phyloP scores from a whole-genome alignment of 495 filamentous ascomycete genomes.

The Lasiosphaeria miniovina region DNA sequence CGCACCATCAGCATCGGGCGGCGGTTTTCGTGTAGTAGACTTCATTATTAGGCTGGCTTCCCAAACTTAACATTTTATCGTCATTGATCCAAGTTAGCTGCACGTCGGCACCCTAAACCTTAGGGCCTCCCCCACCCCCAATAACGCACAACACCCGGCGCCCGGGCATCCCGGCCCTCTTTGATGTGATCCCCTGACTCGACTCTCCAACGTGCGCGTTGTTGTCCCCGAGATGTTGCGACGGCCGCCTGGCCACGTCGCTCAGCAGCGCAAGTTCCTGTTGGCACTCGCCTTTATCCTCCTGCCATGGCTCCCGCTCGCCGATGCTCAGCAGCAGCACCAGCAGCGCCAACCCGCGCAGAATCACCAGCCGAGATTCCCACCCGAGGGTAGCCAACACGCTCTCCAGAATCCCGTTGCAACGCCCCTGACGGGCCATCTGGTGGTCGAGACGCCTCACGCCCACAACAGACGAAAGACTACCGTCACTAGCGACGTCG shows the following conservation, averaged over 20 bases:
- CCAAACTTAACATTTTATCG: too few relatives aligned
- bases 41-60: too few relatives aligned
- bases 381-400: conserved; percentile 32
- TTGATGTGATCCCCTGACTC: conserved; percentile 28
- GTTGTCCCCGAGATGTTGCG: conserved; percentile 51
- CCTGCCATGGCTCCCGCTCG: conserved; percentile 49
- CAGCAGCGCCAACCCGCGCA: conserved; percentile 19
- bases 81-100: too few relatives aligned
- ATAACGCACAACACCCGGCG: conserved; percentile 1
- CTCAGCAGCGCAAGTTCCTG: conserved; percentile 42
- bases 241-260: conserved; percentile 54
- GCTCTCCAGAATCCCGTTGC: conserved; percentile 22
- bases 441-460: conserved; percentile 24
- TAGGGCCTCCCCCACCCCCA: not conserved
- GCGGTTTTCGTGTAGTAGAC: too few relatives aligned
- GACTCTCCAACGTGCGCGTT: conserved; percentile 33
- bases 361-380: conserved; percentile 22
- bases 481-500: conserved; percentile 16
- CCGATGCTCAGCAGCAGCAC: conserved; percentile 61
- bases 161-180: conserved; percentile 10
- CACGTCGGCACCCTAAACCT: not conserved
- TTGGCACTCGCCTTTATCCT: conserved; percentile 51
- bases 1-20: too few relatives aligned
- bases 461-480: conserved; percentile 26
- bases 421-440: conserved; percentile 26